Base-by-base conservation (phyloP, 805 yeast species). In the Pichia phayaonensis region DNA sequence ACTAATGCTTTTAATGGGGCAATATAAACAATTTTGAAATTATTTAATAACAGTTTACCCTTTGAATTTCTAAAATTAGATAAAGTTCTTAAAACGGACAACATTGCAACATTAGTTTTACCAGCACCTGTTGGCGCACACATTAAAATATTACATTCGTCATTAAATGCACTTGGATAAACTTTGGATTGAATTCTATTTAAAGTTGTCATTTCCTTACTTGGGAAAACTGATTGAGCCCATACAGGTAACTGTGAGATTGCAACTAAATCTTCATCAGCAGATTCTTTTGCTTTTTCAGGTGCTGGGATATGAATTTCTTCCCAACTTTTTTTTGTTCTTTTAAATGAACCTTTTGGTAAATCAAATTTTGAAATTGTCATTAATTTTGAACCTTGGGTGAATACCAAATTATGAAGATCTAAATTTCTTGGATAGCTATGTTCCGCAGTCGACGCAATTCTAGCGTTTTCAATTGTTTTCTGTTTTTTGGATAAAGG, bases 51-150 rank as follows among this genome's bases (percentile, higher is more conserved):
- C 12, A 88, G 64, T n/a, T 72, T 67, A 0, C 83, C 84, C 1
- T 59, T 61, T 10, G 49, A 15, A 44, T 73, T 68, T 59, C 84
- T 70, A 61, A 68, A 77, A 45, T 82, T 74, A 0, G 78, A 69
- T 21, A 90, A 62, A 0, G 85, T 72, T 45, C 84, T 69, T n/a
- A 90, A 70, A 5, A 87, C 74, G 0, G 96, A 73, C 44, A 94
- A 67, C 83, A 94, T 79, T 0, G 99, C 99, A 27, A 94, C 96
- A 64, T 94, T 94, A 22, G 99, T 92, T 64, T 92, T 92, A 70
- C 99, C 99, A 2, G 97, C 97, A 71, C 99, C 99, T 0, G 99
- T 92, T 8, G 99, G 99, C 1, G 99, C 98, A 75, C 98, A 92
- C 58, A 92, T 71, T 18, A 92, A 69, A 40, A 94, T 63, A 59